Percentiles rank a stretch among this genome's conserved stretches.
Conservation (phyloP, 1,284 basidiomycete genomes). For the Papiliotrema nemorosa region DNA sequence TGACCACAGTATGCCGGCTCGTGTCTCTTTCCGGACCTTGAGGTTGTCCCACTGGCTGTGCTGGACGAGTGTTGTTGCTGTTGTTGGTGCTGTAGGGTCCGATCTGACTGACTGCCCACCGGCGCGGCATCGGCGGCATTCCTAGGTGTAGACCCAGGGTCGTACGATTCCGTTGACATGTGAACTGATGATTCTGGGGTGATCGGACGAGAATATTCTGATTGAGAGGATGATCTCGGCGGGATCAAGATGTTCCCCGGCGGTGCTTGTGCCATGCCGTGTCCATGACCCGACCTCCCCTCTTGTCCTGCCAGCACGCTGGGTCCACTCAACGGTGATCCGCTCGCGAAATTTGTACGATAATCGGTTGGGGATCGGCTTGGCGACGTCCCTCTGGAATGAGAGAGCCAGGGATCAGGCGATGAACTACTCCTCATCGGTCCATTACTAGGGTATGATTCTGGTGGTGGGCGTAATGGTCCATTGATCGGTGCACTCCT, state of each 20-base stretch:
- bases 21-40: slow-evolving; percentile 16
- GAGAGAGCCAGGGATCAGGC: slow-evolving; percentile 29
- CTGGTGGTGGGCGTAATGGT: slow-evolving; percentile 1
- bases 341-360: slow-evolving; percentile 12
- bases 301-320: too few relatives aligned
- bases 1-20: slow-evolving; percentile 43
- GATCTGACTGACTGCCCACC: too few relatives aligned
- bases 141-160: too few relatives aligned
- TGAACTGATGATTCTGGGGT: slow-evolving; percentile 13
- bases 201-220: slow-evolving; percentile 7
- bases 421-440: slow-evolving; percentile 38
- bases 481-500: slow-evolving; percentile 5
- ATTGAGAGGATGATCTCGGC: slow-evolving; percentile 3
- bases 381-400: slow-evolving; percentile 17
- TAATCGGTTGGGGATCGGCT: slow-evolving; percentile 29
- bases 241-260: slow-evolving; percentile 5
- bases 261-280: not conserved
- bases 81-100: too few relatives aligned
- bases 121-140: slow-evolving; percentile 12
- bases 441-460: not conserved
- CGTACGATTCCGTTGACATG: slow-evolving; percentile 9
- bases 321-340: too few relatives aligned
- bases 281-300: slow-evolving; percentile 5
- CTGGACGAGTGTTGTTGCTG: too few relatives aligned
- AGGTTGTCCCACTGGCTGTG: too few relatives aligned